phyloP scores from a whole-genome alignment of 306 rosid genomes.

The Corylus avellana region DNA sequence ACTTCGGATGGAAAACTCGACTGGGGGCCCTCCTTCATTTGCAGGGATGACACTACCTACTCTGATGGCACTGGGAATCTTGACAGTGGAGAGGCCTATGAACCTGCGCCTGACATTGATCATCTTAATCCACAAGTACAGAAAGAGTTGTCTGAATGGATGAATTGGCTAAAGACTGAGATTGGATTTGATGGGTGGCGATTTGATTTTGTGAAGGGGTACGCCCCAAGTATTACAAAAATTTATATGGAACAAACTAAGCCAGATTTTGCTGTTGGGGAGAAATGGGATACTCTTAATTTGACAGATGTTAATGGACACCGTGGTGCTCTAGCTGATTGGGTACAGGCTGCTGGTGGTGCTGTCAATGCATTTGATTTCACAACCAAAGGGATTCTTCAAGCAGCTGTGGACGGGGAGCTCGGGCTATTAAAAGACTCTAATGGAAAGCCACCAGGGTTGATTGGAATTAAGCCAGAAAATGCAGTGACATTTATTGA shows the following conservation, averaged over 20 bases:
- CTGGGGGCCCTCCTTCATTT: constrained; percentile 77
- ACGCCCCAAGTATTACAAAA: constrained; percentile 53
- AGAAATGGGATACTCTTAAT: constrained; percentile 61
- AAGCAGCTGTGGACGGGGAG: constrained; percentile 60
- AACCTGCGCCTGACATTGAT: constrained; percentile 62
- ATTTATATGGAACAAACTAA: constrained; percentile 55
- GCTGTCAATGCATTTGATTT: constrained; percentile 52
- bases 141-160: constrained; percentile 66
- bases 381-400: constrained; percentile 54
- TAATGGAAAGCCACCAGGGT: constrained; percentile 63
- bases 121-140: constrained; percentile 79
- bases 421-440: constrained; percentile 59
- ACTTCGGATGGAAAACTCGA: constrained; percentile 66
- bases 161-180: constrained; percentile 75
- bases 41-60: constrained; percentile 60
- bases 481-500: constrained; percentile 75
- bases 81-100: constrained; percentile 51
- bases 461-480: constrained; percentile 74
- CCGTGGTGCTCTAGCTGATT: constrained; percentile 32
- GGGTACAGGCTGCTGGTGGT: constrained; percentile 45
- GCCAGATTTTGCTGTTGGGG: constrained; percentile 77
- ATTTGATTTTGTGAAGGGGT: constrained; percentile 72
- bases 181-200: constrained; percentile 79
- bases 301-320: constrained; percentile 30
- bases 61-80: constrained; percentile 76